A percentile compares a stretch with the other conserved stretches of the same genome.
Conservation (phyloP, 2,329 filamentous ascomycete genomes). For the Pseudogymnoascus sp. region DNA sequence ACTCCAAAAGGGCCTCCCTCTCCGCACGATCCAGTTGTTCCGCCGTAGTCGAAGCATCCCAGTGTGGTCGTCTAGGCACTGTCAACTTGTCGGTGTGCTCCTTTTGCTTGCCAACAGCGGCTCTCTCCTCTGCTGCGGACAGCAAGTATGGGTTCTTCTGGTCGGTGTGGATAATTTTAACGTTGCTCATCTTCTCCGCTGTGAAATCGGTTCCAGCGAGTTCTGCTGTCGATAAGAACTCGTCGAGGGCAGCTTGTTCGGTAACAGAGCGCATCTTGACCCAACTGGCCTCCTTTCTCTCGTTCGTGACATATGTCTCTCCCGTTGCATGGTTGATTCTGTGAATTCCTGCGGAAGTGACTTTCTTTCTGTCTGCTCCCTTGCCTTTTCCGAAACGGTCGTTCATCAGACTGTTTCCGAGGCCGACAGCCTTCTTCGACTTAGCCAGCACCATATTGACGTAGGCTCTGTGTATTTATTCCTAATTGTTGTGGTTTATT, state of each 20-base stretch:
- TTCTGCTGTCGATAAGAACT: conserved; percentile 92
- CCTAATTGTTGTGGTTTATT: conserved; percentile 9
- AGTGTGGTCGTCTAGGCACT: conserved; percentile 80
- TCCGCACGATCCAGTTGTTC: conserved; percentile 73
- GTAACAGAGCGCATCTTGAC: conserved; percentile 99
- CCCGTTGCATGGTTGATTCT: conserved; percentile 73
- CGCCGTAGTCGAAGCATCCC: conserved; percentile 79
- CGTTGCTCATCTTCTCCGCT: conserved; percentile 96
- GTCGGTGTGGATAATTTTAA: conserved; percentile 96
- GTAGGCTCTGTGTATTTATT: background rate
- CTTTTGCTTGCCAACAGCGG: conserved; percentile 70
- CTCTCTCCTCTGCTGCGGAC: conserved; percentile 74
- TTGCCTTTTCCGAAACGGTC: conserved; percentile 95
- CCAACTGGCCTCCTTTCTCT: conserved; percentile 85
- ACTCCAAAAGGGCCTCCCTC: conserved; percentile 72
- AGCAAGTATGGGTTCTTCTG: conserved; percentile 93
- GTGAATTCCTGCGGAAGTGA: conserved; percentile 42
- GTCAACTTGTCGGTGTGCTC: conserved; percentile 72
- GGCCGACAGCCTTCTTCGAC: conserved; percentile 88
- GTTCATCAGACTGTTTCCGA: conserved; percentile 98
- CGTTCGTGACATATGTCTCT: conserved; percentile 87
- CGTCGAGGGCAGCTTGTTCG: conserved; percentile 91
- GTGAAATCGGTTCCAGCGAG: conserved; percentile 98
- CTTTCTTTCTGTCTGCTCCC: conserved; percentile 71
- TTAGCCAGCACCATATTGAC: conserved; percentile 67